Percentiles rank a stretch among this genome's conserved stretches.
Conservation (phyloP, 768 basidiomycete species). For the Crassisporium funariophilum region DNA sequence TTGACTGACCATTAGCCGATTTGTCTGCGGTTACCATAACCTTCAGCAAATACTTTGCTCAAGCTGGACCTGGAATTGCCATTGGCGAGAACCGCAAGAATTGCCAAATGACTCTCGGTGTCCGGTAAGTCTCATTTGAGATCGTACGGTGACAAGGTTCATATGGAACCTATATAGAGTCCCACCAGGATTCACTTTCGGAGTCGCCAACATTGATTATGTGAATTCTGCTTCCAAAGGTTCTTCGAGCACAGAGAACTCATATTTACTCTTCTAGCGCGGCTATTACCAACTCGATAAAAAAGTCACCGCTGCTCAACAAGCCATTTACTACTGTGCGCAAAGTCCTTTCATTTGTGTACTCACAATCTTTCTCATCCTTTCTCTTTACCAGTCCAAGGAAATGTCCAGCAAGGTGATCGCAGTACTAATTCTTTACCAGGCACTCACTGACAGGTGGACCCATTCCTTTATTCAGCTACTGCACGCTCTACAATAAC, state of each 20-base stretch:
- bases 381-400: constrained; percentile 18
- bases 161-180: no score
- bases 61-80: constrained; percentile 21
- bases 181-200: constrained; percentile 24
- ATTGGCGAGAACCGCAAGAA: constrained; percentile 24
- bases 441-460: background rate
- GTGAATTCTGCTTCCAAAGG: constrained; percentile 8
- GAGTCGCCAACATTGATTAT: constrained; percentile 20
- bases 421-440: background rate
- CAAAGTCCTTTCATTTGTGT: background rate
- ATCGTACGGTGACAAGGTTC: no score
- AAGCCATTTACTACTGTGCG: constrained; percentile 25
- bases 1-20: no score
- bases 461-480: constrained; percentile 6
- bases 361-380: background rate
- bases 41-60: constrained; percentile 22
- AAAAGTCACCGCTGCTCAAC: constrained; percentile 19
- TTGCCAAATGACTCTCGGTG: constrained; percentile 24
- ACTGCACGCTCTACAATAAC: constrained; percentile 10
- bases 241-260: background rate
- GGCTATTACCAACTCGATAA: constrained; percentile 24
- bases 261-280: constrained; percentile 1
- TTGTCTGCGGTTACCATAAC: constrained; percentile 22
- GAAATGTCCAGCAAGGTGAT: constrained; percentile 17
- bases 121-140: constrained; percentile 11